These are phyloP conservation scores for Flaveria linearis DNA, from an alignment of 129 eudicot genomes.

Conservation along the genomic window DNA sequence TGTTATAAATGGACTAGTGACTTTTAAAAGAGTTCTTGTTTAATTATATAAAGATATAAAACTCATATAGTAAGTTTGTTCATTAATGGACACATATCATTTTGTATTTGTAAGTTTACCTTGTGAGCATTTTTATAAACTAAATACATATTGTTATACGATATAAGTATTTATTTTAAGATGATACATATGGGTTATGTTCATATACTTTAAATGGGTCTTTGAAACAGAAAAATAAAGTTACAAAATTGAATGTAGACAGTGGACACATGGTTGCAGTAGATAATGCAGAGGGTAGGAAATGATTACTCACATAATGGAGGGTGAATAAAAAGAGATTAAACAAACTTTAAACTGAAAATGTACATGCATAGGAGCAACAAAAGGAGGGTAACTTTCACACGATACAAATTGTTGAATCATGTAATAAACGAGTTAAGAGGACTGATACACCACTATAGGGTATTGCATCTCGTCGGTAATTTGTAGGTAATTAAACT, in stretches of 20 bases:
- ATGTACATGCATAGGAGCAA: neutral
- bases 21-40: too few species aligned
- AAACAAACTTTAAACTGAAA: slow-evolving; percentile 2
- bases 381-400: neutral
- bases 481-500: too few species aligned
- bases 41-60: too few species aligned
- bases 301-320: neutral
- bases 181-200: too few species aligned
- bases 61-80: too few species aligned
- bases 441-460: too few species aligned
- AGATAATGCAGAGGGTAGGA: neutral
- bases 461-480: too few species aligned
- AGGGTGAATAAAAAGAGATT: neutral
- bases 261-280: neutral
- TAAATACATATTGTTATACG: neutral
- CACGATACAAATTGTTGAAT: slow-evolving; percentile 3
- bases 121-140: too few species aligned
- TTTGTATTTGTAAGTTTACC: too few species aligned
- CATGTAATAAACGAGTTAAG: slow-evolving; percentile 4
- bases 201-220: neutral
- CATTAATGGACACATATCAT: too few species aligned
- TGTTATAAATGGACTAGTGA: too few species aligned
- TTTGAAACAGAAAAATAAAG: neutral
- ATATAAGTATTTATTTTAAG: neutral
- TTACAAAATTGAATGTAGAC: neutral